Conservation (phyloP, 768 basidiomycete species). For the Suillus subaureus region DNA sequence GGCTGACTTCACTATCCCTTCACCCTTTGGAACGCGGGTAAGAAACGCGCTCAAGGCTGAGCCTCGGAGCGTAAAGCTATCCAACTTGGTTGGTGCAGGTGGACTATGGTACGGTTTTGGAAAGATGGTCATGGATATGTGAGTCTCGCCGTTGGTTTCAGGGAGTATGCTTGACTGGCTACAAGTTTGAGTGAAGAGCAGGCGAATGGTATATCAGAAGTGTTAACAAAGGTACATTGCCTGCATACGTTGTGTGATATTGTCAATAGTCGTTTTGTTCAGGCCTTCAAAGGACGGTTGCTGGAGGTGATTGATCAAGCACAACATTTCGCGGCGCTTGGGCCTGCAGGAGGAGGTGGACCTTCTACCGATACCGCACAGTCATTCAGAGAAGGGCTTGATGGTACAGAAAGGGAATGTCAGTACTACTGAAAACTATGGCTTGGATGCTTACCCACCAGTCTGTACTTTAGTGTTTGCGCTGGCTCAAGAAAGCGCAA, state of each 20-base stretch:
- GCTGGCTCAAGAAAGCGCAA: slow-evolving; percentile 81
- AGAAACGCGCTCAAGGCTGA: slow-evolving; percentile 89
- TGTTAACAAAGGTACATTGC: slow-evolving; percentile 63
- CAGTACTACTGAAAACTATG: slow-evolving; percentile 33
- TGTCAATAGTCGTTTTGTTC: slow-evolving; percentile 12
- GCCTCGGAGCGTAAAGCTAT: slow-evolving; percentile 79
- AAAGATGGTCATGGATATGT: slow-evolving; percentile 84
- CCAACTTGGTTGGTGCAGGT: slow-evolving; percentile 82
- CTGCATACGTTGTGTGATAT: slow-evolving; percentile 13
- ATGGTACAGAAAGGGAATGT: slow-evolving; percentile 92
- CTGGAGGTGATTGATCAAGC: slow-evolving; percentile 86
- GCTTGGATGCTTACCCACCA: slow-evolving; percentile 13
- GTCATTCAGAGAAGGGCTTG: slow-evolving; percentile 87
- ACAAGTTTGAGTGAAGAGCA: slow-evolving; percentile 76
- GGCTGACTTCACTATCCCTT: slow-evolving; percentile 85
- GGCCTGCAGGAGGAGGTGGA: slow-evolving; percentile 55
- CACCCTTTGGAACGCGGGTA: slow-evolving; percentile 75
- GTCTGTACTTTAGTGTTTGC: slow-evolving; percentile 64
- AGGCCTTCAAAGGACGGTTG: slow-evolving; percentile 80
- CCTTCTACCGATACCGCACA: slow-evolving; percentile 63
- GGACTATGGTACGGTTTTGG: slow-evolving; percentile 95
- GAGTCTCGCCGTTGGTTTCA: slow-evolving; percentile 23
- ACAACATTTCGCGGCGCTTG: slow-evolving; percentile 80
- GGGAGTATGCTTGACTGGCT: slow-evolving; percentile 3
- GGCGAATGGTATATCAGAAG: slow-evolving; percentile 67